Evolutionary conservation across 164 flowering plant species (phyloP).

Genomic region (Stephania cephalantha): DNA sequence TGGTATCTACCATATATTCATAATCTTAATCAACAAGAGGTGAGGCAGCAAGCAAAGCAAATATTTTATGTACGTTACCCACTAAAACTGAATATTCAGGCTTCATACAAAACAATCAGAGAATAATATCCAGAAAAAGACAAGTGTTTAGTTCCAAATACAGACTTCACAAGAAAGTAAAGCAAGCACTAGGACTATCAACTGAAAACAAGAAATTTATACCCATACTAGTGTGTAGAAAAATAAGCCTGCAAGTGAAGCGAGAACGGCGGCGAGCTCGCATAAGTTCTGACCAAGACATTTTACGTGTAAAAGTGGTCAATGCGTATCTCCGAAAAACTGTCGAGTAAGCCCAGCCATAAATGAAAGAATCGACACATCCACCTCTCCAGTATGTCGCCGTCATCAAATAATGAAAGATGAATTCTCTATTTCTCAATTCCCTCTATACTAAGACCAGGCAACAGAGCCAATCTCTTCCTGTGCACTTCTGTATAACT

Average conservation of each 20-base stretch:
- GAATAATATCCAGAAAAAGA: background rate
- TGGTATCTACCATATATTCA: too few relatives aligned
- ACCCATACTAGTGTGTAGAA: background rate
- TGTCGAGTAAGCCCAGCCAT: background rate
- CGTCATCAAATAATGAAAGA: background rate
- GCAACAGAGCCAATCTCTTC: slow-evolving; percentile 52
- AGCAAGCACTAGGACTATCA: background rate
- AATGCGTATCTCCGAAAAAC: background rate
- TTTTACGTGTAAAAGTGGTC: background rate
- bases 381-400: background rate
- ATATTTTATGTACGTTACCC: too few relatives aligned
- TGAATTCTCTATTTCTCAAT: background rate
- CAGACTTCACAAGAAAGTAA: background rate
- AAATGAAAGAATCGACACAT: slow-evolving; percentile 15
- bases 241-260: background rate
- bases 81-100: background rate
- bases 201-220: background rate
- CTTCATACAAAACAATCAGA: background rate
- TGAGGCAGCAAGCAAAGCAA: too few relatives aligned
- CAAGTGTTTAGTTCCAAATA: background rate
- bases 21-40: too few relatives aligned
- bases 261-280: background rate
- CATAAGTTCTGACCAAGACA: background rate
- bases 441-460: slow-evolving; percentile 29
- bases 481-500: slow-evolving; percentile 81